phyloP scores from a whole-genome alignment of 2,329 filamentous ascomycete genomes.

The Colletotrichum neosansevieriae region DNA sequence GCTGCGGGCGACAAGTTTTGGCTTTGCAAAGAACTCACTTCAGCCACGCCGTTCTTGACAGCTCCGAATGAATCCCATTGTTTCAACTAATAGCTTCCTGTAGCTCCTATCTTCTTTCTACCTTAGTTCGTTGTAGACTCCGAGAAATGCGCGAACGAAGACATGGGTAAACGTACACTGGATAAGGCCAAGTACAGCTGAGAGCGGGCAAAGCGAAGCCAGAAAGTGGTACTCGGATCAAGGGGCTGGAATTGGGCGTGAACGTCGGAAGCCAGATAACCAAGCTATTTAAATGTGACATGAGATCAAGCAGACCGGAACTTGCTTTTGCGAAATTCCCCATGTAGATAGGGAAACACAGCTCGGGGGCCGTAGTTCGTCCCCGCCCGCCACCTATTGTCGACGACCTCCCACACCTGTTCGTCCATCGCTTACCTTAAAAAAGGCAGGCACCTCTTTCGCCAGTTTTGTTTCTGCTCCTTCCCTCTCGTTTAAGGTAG shows the following conservation, averaged over 20 bases:
- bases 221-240: no score
- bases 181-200: not conserved
- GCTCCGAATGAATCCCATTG: no score
- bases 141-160: not conserved
- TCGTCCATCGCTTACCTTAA: not conserved
- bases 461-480: not conserved
- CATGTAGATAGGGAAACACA: not conserved
- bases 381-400: not conserved
- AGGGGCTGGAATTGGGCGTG: not conserved
- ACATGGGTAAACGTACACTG: not conserved
- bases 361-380: not conserved
- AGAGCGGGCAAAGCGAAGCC: not conserved
- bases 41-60: not conserved
- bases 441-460: constrained; percentile 14
- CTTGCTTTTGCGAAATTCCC: no score
- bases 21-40: not conserved
- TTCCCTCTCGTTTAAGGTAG: constrained; percentile 1
- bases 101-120: not conserved
- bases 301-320: no score
- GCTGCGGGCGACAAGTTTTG: not conserved
- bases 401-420: constrained; percentile 3
- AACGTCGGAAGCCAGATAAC: not conserved
- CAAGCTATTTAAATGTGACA: no score
- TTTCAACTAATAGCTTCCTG: not conserved
- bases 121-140: not conserved